phyloP scores from a whole-genome alignment of 1,139 yeast genomes.

The Yamadazyma atmosphaerica region DNA sequence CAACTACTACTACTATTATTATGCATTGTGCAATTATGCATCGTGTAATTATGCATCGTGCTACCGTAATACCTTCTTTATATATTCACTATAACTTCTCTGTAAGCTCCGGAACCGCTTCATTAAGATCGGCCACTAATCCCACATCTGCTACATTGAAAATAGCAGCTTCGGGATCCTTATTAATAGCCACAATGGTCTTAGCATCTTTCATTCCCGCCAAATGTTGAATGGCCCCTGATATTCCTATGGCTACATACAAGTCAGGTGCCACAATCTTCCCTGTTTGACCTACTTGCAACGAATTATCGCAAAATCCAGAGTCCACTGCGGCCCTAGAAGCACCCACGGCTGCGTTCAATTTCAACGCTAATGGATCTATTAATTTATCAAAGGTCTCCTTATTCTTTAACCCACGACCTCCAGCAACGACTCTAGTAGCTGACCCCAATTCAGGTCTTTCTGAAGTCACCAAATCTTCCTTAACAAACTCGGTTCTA shows the following conservation, averaged over 20 bases:
- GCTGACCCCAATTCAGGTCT: constrained; percentile 94
- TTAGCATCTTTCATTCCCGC: constrained; percentile 99
- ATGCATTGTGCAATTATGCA: too few species aligned
- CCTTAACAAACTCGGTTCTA: constrained; percentile 63
- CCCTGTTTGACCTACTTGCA: constrained; percentile 98
- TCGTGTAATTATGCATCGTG: too few species aligned
- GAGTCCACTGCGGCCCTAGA: constrained; percentile 98
- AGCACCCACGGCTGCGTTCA: constrained; percentile 95
- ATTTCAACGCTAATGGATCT: constrained; percentile 80
- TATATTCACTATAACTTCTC: constrained; percentile 49
- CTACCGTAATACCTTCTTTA: too few species aligned
- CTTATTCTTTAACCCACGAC: constrained; percentile 89
- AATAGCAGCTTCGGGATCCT: constrained; percentile 92
- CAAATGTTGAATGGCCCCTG: constrained; percentile 97
- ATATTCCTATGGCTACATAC: constrained; percentile 88
- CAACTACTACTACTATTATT: too few species aligned
- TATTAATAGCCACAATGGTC: constrained; percentile 90
- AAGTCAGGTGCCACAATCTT: constrained; percentile 96
- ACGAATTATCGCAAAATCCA: constrained; percentile 94
- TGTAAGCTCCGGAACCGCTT: constrained; percentile 84
- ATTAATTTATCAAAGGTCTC: constrained; percentile 79
- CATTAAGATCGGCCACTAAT: constrained; percentile 84
- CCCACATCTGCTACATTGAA: constrained; percentile 91
- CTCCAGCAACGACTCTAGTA: constrained; percentile 80
- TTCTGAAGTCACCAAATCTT: constrained; percentile 71